A percentile compares a stretch with the other conserved stretches of the same genome.
Conservation (phyloP, 163 green algal species). For the Scenedesmus sp. region DNA sequence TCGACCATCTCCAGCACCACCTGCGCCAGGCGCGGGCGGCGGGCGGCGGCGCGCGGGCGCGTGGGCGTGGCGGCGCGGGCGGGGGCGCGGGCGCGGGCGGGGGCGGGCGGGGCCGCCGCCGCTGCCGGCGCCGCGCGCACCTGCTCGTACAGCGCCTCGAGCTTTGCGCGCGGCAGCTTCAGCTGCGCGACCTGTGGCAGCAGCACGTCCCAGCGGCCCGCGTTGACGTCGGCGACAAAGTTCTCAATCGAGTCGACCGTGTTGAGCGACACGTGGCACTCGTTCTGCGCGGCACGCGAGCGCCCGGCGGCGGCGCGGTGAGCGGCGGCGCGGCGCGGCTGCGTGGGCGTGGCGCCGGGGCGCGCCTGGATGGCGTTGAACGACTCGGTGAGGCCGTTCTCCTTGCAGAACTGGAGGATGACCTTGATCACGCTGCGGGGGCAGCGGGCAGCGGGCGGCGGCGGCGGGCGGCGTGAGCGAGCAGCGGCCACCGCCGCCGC, state of each 20-base stretch:
- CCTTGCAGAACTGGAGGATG: slow-evolving; percentile 98
- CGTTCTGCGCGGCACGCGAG: too few species aligned
- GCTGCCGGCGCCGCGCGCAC: slow-evolving; percentile 45
- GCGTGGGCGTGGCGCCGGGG: neutral
- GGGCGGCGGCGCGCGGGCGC: too few species aligned
- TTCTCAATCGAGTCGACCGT: slow-evolving; percentile 90
- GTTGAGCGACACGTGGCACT: slow-evolving; percentile 93
- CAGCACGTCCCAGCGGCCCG: slow-evolving; percentile 92
- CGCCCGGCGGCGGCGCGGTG: too few species aligned
- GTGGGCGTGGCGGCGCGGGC: too few species aligned
- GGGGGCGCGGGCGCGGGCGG: too few species aligned
- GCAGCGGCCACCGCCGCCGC: too few species aligned
- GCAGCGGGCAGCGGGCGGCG: too few species aligned
- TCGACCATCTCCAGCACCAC: slow-evolving; percentile 97
- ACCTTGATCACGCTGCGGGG: slow-evolving; percentile 93
- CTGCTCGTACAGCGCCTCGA: slow-evolving; percentile 97
- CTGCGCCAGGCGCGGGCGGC: slow-evolving; percentile 67
- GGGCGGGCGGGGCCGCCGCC: neutral
- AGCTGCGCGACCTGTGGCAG: slow-evolving; percentile 88
- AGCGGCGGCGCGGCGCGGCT: neutral
- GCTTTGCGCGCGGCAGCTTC: slow-evolving; percentile 87
- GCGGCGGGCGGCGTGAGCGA: too few species aligned
- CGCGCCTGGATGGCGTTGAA: slow-evolving; percentile 92
- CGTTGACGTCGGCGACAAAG: slow-evolving; percentile 90
- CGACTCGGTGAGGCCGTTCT: slow-evolving; percentile 90